These are phyloP conservation scores for Gossypium stocksii DNA, from an alignment of 345 rosid species.

Conservation along the genomic window DNA sequence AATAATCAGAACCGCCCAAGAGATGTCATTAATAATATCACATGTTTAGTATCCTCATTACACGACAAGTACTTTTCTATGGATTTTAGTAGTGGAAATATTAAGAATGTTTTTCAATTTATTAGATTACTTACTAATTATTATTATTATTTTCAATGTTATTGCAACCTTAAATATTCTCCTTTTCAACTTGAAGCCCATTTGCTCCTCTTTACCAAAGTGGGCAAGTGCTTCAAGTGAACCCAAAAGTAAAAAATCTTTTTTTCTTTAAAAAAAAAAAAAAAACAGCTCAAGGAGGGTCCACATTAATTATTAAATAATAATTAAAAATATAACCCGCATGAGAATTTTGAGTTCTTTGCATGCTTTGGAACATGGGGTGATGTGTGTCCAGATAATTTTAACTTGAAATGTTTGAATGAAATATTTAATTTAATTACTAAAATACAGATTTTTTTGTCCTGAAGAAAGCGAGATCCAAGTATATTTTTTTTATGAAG, in stretches of 20 bases:
- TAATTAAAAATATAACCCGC: neutral
- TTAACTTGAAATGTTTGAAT: neutral
- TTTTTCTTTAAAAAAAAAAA: no score
- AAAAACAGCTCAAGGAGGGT: neutral
- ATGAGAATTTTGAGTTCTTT: neutral
- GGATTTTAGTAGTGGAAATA: neutral
- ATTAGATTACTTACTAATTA: no score
- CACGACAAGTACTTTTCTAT: neutral
- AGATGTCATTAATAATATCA: neutral
- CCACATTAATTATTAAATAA: neutral
- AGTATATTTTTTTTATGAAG: no score
- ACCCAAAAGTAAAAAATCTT: neutral
- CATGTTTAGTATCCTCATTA: neutral
- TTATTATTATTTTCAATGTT: no score
- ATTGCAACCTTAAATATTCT: no score
- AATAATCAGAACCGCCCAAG: neutral
- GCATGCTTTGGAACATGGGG: conserved; percentile 6
- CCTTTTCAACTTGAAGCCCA: neutral
- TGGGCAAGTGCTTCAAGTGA: neutral
- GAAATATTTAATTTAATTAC: no score
- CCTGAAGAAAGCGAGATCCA: no score
- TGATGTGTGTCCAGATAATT: neutral
- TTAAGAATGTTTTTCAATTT: neutral
- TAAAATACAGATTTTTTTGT: no score
- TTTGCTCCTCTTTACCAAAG: neutral